These are phyloP conservation scores for Candida anglica DNA, from an alignment of 805 yeast genomes.

Conservation along the genomic window DNA sequence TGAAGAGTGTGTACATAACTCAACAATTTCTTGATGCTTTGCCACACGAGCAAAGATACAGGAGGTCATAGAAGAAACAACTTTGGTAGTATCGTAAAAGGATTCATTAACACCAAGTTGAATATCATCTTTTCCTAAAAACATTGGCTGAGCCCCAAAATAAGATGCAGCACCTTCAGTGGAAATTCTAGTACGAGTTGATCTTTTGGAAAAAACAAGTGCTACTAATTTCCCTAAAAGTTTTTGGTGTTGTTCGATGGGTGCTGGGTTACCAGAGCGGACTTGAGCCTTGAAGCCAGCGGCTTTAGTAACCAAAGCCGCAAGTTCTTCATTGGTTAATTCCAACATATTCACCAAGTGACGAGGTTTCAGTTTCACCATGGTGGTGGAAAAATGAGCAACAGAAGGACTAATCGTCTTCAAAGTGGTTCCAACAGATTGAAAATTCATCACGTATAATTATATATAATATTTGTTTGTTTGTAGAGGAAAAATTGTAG, in stretches of 20 bases:
- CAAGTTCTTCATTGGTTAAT: constrained; percentile 67
- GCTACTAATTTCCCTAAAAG: constrained; percentile 81
- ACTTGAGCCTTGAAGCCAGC: constrained; percentile 59
- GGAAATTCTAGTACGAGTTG: constrained; percentile 92
- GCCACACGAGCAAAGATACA: constrained; percentile 96
- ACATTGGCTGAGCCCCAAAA: constrained; percentile 96
- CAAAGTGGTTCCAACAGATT: no score
- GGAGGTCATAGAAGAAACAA: constrained; percentile 94
- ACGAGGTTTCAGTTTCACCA: constrained; percentile 36
- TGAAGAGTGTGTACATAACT: constrained; percentile 69
- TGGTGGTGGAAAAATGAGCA: constrained; percentile 6
- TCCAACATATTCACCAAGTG: constrained; percentile 84
- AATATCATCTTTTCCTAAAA: constrained; percentile 92
- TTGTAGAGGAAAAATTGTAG: no score
- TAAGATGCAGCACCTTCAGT: constrained; percentile 91
- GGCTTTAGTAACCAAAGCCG: constrained; percentile 70
- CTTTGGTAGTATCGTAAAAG: constrained; percentile 81
- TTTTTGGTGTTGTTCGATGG: constrained; percentile 42
- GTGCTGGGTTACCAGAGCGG: constrained; percentile 45
- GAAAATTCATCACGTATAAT: no score
- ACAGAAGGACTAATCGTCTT: constrained; percentile 1
- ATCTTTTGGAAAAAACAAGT: constrained; percentile 81
- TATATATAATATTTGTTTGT: no score
- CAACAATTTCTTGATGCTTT: constrained; percentile 75
- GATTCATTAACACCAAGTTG: constrained; percentile 96